Conservation (phyloP, 768 basidiomycete genomes). For the Sistotremastrum suecicum region DNA sequence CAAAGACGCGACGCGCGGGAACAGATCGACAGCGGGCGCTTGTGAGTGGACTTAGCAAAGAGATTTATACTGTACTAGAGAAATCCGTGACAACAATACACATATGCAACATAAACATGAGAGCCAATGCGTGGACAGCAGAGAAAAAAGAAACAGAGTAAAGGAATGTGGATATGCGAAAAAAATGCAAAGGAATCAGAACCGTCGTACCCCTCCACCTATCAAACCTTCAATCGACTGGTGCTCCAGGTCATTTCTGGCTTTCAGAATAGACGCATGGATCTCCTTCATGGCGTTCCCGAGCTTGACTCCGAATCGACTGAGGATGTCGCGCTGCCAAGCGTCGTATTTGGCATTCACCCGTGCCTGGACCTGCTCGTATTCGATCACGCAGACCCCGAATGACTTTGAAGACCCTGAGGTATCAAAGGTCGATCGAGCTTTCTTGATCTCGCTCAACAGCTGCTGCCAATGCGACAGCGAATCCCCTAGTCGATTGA, state of each 20-base stretch:
- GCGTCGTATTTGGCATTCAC: conserved; percentile 98
- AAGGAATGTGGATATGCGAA: not conserved
- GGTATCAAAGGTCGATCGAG: conserved; percentile 92
- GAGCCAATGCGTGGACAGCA: too few species aligned
- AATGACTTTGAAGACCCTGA: conserved; percentile 87
- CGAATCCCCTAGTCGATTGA: conserved; percentile 88
- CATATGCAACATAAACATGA: too few species aligned
- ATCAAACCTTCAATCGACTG: conserved; percentile 90
- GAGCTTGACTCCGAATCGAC: conserved; percentile 83
- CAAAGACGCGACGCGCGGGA: too few species aligned
- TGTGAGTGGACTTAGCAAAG: too few species aligned
- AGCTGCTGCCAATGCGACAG: conserved; percentile 92
- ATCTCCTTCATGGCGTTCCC: conserved; percentile 96
- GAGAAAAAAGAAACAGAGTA: not conserved
- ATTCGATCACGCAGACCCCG: conserved; percentile 89
- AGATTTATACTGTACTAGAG: too few species aligned
- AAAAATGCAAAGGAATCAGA: conserved; percentile 19
- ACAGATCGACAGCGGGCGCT: too few species aligned
- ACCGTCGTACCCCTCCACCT: conserved; percentile 36
- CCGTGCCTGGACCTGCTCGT: conserved; percentile 93
- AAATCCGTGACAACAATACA: too few species aligned
- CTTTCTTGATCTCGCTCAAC: conserved; percentile 92
- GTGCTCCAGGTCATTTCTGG: conserved; percentile 88
- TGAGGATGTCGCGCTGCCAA: conserved; percentile 93
- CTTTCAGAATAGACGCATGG: conserved; percentile 85